phyloP scores from a whole-genome alignment of 2,329 filamentous ascomycete genomes.

The Microcyclosporella mali region DNA sequence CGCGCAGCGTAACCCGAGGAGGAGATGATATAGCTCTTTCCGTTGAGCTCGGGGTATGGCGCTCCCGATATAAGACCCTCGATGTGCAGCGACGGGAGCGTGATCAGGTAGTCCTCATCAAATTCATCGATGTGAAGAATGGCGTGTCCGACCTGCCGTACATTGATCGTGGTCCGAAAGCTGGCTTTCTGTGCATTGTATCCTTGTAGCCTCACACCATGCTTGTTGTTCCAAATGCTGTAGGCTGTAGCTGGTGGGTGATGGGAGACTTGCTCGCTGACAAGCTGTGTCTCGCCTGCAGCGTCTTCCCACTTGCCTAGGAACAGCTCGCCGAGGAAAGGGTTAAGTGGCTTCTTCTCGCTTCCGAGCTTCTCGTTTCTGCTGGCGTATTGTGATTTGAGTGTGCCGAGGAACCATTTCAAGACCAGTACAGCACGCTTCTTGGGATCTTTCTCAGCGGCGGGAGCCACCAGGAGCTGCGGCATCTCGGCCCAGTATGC shows the following conservation, averaged over 20 bases:
- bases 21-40: slow-evolving; percentile 75
- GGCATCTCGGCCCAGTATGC: slow-evolving; percentile 54
- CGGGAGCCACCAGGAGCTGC: slow-evolving; percentile 70
- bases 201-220: slow-evolving; percentile 69
- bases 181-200: slow-evolving; percentile 97
- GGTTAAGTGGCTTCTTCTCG: slow-evolving; percentile 97
- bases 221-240: slow-evolving; percentile 77
- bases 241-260: slow-evolving; percentile 95
- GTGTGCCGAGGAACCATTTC: slow-evolving; percentile 90
- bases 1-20: slow-evolving; percentile 81
- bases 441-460: slow-evolving; percentile 68
- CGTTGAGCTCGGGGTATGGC: slow-evolving; percentile 87
- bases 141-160: slow-evolving; percentile 74
- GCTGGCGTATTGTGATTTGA: slow-evolving; percentile 77
- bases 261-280: slow-evolving; percentile 95
- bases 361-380: slow-evolving; percentile 76
- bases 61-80: slow-evolving; percentile 82
- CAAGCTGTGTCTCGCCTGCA: slow-evolving; percentile 72
- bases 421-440: slow-evolving; percentile 82
- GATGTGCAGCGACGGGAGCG: slow-evolving; percentile 83
- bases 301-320: slow-evolving; percentile 83
- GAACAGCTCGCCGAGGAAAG: slow-evolving; percentile 92
- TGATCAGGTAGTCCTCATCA: slow-evolving; percentile 78
- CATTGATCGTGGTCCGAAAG: slow-evolving; percentile 86
- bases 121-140: slow-evolving; percentile 64